A percentile compares a stretch with the other conserved stretches of the same genome.
Conservation (phyloP, 345 rosid species). For the Lenwebbia sp. region DNA sequence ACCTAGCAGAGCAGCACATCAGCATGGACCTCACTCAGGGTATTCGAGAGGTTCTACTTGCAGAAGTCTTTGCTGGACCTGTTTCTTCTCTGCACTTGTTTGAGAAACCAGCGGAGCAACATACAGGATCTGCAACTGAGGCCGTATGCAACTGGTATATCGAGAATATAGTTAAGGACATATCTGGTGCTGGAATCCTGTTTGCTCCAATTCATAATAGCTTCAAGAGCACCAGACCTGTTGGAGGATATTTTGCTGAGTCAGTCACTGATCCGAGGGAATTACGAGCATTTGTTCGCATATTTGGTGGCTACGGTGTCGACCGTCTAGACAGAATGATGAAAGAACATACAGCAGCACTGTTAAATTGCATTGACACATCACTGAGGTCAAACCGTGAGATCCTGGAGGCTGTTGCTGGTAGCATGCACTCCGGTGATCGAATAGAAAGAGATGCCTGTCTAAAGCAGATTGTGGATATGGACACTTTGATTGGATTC, state of each 20-base stretch:
- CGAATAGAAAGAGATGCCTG: slow-evolving; percentile 74
- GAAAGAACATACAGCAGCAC: slow-evolving; percentile 93
- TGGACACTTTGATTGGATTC: slow-evolving; percentile 89
- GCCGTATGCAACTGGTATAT: slow-evolving; percentile 97
- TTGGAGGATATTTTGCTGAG: slow-evolving; percentile 99
- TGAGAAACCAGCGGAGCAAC: slow-evolving; percentile 67
- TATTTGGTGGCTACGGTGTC: slow-evolving; percentile 94
- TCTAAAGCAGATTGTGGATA: slow-evolving; percentile 77
- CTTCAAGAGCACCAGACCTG: slow-evolving; percentile 98
- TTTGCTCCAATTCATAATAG: slow-evolving; percentile 82
- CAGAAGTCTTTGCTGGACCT: slow-evolving; percentile 88
- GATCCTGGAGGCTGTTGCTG: slow-evolving; percentile 75
- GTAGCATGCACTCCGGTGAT: slow-evolving; percentile 94
- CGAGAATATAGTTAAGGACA: slow-evolving; percentile 91
- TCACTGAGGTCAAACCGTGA: slow-evolving; percentile 84
- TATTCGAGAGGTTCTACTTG: slow-evolving; percentile 73
- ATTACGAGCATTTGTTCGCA: slow-evolving; percentile 71
- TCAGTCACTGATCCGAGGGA: slow-evolving; percentile 88
- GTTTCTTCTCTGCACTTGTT: slow-evolving; percentile 69
- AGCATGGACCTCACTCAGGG: slow-evolving; percentile 99
- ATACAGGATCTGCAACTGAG: slow-evolving; percentile 79
- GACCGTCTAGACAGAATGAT: slow-evolving; percentile 87
- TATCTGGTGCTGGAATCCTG: slow-evolving; percentile 90
- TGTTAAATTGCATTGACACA: slow-evolving; percentile 90
- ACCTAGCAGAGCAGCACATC: slow-evolving; percentile 95